phyloP scores from a whole-genome alignment of 495 filamentous ascomycete species.

The Hypoxylon perforatum region DNA sequence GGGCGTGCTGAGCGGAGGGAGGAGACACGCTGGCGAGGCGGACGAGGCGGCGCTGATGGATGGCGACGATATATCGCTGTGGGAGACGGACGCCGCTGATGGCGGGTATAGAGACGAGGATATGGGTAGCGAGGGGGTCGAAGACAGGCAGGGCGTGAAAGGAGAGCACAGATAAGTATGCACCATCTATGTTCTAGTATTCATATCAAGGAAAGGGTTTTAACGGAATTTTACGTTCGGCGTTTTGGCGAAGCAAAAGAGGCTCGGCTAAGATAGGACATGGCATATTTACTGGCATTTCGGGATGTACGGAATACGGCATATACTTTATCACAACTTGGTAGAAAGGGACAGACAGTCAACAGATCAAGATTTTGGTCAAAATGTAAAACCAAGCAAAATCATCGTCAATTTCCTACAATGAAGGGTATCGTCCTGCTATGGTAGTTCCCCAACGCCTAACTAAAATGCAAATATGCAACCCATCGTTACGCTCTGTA shows the following conservation, averaged over 20 bases:
- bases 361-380: background rate
- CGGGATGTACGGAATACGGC: constrained; percentile 19
- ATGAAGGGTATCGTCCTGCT: constrained; percentile 32
- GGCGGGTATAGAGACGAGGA: constrained; percentile 54
- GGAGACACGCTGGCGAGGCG: constrained; percentile 46
- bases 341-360: constrained; percentile 9
- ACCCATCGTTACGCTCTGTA: background rate
- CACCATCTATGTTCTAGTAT: background rate
- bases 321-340: constrained; percentile 11
- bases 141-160: background rate
- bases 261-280: constrained; percentile 22
- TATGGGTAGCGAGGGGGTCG: background rate
- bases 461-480: constrained; percentile 8
- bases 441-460: constrained; percentile 17
- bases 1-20: constrained; percentile 28
- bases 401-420: constrained; percentile 29
- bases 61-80: constrained; percentile 71
- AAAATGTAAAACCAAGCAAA: constrained; percentile 13
- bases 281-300: constrained; percentile 26
- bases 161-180: constrained; percentile 8
- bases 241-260: constrained; percentile 20
- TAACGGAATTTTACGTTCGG: constrained; percentile 3
- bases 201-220: background rate
- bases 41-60: constrained; percentile 60
- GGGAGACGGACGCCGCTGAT: constrained; percentile 58